phyloP scores from a whole-genome alignment of 768 basidiomycete species.

The Tephrocybe sp. region DNA sequence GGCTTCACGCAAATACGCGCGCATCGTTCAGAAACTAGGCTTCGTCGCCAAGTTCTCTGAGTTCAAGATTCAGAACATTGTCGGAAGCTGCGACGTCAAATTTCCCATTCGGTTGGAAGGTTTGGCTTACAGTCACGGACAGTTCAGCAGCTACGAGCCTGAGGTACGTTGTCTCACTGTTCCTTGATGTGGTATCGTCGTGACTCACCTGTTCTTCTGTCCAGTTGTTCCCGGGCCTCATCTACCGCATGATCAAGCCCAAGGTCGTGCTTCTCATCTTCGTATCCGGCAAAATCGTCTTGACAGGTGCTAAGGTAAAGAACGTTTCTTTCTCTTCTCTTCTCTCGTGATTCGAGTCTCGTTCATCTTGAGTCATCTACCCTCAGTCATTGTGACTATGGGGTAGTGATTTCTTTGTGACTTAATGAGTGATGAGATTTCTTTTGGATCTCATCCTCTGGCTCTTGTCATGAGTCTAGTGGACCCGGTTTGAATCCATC shows the following conservation, averaged over 20 bases:
- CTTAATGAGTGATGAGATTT: conserved; percentile 16
- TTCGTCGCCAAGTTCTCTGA: conserved; percentile 99
- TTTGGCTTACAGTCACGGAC: conserved; percentile 95
- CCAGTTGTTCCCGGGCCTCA: conserved; percentile 96
- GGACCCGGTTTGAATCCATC: conserved; percentile 45
- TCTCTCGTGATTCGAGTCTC: conserved; percentile 18
- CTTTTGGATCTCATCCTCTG: conserved; percentile 29
- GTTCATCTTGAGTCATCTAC: conserved; percentile 9
- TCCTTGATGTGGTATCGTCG: not conserved
- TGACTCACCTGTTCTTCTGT: conserved; percentile 9
- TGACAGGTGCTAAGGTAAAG: conserved; percentile 97
- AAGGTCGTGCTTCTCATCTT: conserved; percentile 99
- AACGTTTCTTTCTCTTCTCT: conserved; percentile 20
- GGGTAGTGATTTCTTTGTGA: conserved; percentile 8
- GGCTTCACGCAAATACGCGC: conserved; percentile 97
- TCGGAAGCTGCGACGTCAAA: conserved; percentile 97
- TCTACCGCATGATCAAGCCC: conserved; percentile 99
- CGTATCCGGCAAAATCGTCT: conserved; percentile 98
- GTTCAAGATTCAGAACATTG: conserved; percentile 99
- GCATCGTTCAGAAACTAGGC: conserved; percentile 98
- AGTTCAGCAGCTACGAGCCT: conserved; percentile 97
- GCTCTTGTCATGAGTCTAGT: conserved; percentile 32
- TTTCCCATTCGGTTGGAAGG: conserved; percentile 98
- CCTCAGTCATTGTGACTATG: conserved; percentile 3
- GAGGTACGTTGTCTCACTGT: conserved; percentile 60